Conservation (phyloP, 768 basidiomycete species). For the Multifurca ochricompacta region DNA sequence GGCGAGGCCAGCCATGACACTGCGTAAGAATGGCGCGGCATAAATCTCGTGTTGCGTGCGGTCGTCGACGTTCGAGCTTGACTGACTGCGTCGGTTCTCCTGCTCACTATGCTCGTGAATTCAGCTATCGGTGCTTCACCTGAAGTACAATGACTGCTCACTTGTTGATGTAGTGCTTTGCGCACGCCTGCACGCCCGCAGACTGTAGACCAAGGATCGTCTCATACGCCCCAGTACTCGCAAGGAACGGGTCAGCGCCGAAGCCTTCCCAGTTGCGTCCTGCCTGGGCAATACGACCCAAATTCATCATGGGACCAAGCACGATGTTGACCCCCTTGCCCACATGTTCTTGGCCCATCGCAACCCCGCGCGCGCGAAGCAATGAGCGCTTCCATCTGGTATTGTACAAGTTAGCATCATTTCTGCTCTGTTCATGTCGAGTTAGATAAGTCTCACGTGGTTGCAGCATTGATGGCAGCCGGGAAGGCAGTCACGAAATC, state of each 20-base stretch:
- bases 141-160: constrained; percentile 27
- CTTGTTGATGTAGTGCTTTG: constrained; percentile 80
- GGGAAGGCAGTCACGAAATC: constrained; percentile 78
- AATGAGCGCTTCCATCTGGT: constrained; percentile 66
- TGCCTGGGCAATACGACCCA: constrained; percentile 68
- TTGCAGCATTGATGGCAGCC: constrained; percentile 72
- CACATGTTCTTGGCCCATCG: constrained; percentile 76
- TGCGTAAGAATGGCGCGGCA: constrained; percentile 57
- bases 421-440: no score
- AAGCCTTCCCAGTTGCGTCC: constrained; percentile 97
- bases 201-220: constrained; percentile 78
- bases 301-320: constrained; percentile 79
- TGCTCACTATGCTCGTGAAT: constrained; percentile 46
- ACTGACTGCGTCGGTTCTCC: constrained; percentile 48
- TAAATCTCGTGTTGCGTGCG: constrained; percentile 73
- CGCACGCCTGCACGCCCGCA: constrained; percentile 77
- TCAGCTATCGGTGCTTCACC: background rate
- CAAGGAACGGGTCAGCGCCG: constrained; percentile 80
- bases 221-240: constrained; percentile 72
- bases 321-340: constrained; percentile 81
- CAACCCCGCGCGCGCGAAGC: constrained; percentile 66
- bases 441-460: constrained; percentile 62
- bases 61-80: constrained; percentile 69
- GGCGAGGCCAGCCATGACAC: constrained; percentile 67
- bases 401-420: background rate